A percentile compares a stretch with the other conserved stretches of the same genome.
phyloP scores from a whole-genome alignment of 1,284 basidiomycete genomes.

The Schizophyllum commune region DNA sequence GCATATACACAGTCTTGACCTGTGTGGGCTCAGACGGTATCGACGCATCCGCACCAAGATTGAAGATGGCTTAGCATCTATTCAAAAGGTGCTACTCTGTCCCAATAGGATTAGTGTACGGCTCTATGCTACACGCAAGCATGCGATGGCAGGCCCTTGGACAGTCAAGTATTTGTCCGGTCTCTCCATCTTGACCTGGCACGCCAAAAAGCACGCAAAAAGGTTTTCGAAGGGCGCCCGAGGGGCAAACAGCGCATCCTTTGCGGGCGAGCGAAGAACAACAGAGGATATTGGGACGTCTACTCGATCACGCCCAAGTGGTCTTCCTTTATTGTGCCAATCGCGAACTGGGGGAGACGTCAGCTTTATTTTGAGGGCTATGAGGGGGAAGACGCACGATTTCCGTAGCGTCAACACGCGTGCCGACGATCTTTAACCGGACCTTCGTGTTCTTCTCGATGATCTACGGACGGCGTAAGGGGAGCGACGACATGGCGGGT shows the following conservation, averaged over 20 bases:
- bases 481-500: conserved; percentile 1
- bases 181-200: too few species aligned
- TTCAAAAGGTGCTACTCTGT: not conserved
- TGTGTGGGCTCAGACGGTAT: too few species aligned
- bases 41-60: too few species aligned
- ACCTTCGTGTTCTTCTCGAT: conserved; percentile 93
- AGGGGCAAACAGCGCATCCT: too few species aligned
- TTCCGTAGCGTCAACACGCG: conserved; percentile 94
- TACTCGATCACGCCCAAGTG: conserved; percentile 78
- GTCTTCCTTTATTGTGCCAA: conserved; percentile 93
- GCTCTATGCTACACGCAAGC: not conserved
- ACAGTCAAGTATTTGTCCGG: too few species aligned
- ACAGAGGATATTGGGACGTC: too few species aligned
- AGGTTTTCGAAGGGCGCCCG: too few species aligned
- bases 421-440: conserved; percentile 94
- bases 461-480: conserved; percentile 36
- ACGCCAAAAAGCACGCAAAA: too few species aligned
- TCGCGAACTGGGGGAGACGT: conserved; percentile 63
- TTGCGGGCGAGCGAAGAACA: too few species aligned
- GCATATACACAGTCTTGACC: too few species aligned
- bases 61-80: too few species aligned
- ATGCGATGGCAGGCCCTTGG: not conserved
- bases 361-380: not conserved
- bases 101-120: not conserved
- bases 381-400: conserved; percentile 55